Evolutionary conservation across 2,329 filamentous ascomycete species (phyloP).

Genomic region (Xylariaceae sp.): DNA sequence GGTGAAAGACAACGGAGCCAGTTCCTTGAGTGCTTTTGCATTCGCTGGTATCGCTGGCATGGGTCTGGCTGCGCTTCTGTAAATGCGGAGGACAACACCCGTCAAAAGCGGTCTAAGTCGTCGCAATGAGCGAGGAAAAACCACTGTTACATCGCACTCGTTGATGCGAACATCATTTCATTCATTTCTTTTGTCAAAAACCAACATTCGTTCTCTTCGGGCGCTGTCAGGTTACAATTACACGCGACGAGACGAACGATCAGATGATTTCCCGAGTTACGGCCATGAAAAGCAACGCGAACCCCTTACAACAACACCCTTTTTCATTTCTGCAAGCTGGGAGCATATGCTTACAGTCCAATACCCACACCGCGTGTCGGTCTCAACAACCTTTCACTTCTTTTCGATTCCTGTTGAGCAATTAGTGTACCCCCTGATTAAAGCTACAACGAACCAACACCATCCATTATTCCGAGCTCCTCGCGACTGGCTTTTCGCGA

Average conservation of each 20-base stretch:
- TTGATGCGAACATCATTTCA: conserved; percentile 28
- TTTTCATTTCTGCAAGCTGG: conserved; percentile 21
- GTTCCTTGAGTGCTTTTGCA: conserved; percentile 41
- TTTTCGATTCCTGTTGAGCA: conserved; percentile 26
- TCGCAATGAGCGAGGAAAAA: neutral
- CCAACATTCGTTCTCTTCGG: conserved; percentile 26
- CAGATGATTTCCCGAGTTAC: conserved; percentile 23
- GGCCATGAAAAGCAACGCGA: conserved; percentile 22
- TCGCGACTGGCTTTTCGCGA: conserved; percentile 3
- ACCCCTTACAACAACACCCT: conserved; percentile 14
- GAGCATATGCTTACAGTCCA: conserved; percentile 15
- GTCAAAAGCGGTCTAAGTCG: neutral
- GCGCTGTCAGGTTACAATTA: conserved; percentile 26
- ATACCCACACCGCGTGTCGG: conserved; percentile 19
- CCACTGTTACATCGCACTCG: conserved; percentile 20
- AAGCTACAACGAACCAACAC: conserved; percentile 33
- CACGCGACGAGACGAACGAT: conserved; percentile 30
- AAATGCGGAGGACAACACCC: conserved; percentile 26
- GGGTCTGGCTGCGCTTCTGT: conserved; percentile 48
- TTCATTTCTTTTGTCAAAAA: conserved; percentile 34
- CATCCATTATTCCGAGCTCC: conserved; percentile 5
- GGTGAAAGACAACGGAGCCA: conserved; percentile 39
- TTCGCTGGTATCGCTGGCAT: conserved; percentile 48
- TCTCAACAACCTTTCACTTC: conserved; percentile 26
- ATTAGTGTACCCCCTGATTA: conserved; percentile 29